Evolutionary conservation across 768 basidiomycete genomes (phyloP).

Genomic region (Candolleomyces efflorescens): DNA sequence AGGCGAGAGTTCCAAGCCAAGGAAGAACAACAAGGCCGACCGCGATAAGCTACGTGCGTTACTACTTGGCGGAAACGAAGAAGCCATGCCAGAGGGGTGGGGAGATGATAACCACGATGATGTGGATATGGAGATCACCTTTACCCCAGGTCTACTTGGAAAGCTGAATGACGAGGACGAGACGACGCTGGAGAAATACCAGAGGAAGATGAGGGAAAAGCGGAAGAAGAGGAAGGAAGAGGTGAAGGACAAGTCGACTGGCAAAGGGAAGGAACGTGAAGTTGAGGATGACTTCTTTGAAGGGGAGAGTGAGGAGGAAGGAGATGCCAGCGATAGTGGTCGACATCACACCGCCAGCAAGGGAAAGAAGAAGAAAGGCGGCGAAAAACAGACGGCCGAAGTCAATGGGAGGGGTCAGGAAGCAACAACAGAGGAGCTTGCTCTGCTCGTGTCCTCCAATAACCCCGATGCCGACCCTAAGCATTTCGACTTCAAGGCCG

Average conservation of each 20-base stretch:
- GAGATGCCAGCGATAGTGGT: constrained; percentile 10
- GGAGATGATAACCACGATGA: constrained; percentile 39
- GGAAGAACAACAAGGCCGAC: constrained; percentile 38
- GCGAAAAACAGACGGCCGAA: constrained; percentile 11
- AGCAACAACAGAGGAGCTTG: constrained; percentile 62
- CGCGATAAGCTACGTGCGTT: constrained; percentile 75
- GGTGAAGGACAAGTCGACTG: constrained; percentile 32
- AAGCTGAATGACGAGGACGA: constrained; percentile 57
- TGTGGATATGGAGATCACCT: constrained; percentile 93
- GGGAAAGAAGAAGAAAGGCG: constrained; percentile 17
- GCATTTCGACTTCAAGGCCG: constrained; percentile 89
- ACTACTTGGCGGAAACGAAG: constrained; percentile 61
- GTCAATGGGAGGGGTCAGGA: constrained; percentile 26
- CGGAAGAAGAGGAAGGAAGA: constrained; percentile 77
- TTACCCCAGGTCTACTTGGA: constrained; percentile 76
- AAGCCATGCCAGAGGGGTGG: constrained; percentile 85
- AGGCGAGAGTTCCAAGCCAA: constrained; percentile 23
- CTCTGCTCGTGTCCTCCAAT: constrained; percentile 56
- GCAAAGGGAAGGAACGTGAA: constrained; percentile 19
- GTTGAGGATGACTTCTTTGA: constrained; percentile 73
- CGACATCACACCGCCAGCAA: constrained; percentile 14
- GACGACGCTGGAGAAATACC: constrained; percentile 87
- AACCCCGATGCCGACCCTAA: constrained; percentile 50
- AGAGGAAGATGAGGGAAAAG: constrained; percentile 87
- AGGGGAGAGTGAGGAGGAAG: constrained; percentile 34